Percentiles rank a stretch among this genome's conserved stretches.
phyloP scores from a whole-genome alignment of 257 asterid species.

The Solanum paucissectum region DNA sequence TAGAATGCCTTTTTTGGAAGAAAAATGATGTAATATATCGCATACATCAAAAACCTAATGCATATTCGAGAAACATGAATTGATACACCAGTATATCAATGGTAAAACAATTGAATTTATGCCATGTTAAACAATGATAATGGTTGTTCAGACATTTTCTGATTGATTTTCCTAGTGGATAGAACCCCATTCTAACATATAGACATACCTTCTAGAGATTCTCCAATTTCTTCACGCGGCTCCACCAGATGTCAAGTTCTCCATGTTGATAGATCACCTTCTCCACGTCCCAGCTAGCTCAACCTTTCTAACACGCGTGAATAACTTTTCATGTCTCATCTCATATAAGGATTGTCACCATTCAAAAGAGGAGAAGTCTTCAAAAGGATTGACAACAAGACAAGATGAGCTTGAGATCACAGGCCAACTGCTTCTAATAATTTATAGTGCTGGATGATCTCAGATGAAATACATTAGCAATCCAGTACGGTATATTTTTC shows the following conservation, averaged over 20 bases:
- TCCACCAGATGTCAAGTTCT: neutral
- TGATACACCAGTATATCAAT: too few species aligned
- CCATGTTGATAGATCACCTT: neutral
- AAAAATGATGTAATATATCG: too few species aligned
- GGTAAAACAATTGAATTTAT: too few species aligned
- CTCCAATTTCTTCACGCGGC: neutral
- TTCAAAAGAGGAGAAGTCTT: neutral
- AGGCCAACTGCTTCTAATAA: neutral
- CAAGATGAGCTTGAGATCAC: neutral
- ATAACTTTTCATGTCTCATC: neutral
- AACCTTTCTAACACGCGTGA: neutral
- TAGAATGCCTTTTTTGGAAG: too few species aligned
- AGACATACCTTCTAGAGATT: neutral
- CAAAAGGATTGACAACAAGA: neutral
- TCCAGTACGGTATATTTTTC: neutral
- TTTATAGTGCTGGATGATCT: neutral
- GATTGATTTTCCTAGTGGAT: neutral
- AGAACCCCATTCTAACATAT: neutral
- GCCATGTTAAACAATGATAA: too few species aligned
- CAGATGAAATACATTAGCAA: neutral
- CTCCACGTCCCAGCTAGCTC: neutral
- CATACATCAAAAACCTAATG: too few species aligned
- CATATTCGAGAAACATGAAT: too few species aligned
- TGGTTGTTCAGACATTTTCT: neutral
- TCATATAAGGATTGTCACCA: neutral